phyloP scores from a whole-genome alignment of 768 basidiomycete genomes.

The Lactifluus pinguis region DNA sequence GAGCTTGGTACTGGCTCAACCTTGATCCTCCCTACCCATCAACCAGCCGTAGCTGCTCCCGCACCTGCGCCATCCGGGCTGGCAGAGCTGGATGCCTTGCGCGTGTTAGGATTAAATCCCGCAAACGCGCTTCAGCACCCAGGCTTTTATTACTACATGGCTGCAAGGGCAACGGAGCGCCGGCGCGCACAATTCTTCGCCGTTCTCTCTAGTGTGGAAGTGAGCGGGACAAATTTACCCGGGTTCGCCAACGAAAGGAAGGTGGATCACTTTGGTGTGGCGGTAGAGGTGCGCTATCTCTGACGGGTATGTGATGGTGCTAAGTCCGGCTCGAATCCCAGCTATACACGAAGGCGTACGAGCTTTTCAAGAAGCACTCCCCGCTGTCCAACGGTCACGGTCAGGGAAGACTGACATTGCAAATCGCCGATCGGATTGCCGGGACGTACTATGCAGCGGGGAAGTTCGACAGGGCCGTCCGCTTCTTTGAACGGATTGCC shows the following conservation, averaged over 20 bases:
- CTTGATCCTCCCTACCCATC: slow-evolving; percentile 51
- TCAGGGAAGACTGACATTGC: slow-evolving; percentile 79
- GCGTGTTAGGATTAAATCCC: slow-evolving; percentile 66
- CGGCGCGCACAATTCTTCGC: slow-evolving; percentile 59
- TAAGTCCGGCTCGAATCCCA: slow-evolving; percentile 24
- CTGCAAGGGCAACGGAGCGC: slow-evolving; percentile 77
- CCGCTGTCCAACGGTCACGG: slow-evolving; percentile 32
- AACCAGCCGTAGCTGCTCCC: slow-evolving; percentile 30
- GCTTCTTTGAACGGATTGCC: slow-evolving; percentile 89
- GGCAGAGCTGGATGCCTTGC: slow-evolving; percentile 50
- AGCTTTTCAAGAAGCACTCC: slow-evolving; percentile 77
- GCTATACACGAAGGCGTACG: slow-evolving; percentile 93
- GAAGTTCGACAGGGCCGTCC: slow-evolving; percentile 82
- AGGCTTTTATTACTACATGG: slow-evolving; percentile 87
- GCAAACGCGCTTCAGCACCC: slow-evolving; percentile 81
- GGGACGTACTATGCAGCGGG: slow-evolving; percentile 72
- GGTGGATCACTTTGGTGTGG: slow-evolving; percentile 75
- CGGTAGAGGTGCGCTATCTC: slow-evolving; percentile 57
- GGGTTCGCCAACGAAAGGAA: slow-evolving; percentile 87
- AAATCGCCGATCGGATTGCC: slow-evolving; percentile 86
- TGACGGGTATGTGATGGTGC: background rate
- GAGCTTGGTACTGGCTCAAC: slow-evolving; percentile 68
- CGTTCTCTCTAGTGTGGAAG: slow-evolving; percentile 49
- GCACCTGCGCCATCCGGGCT: slow-evolving; percentile 25
- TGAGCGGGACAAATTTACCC: slow-evolving; percentile 36